Base-by-base conservation (phyloP, 1,284 basidiomycete species). In the Ceraceosorus bombacis region DNA sequence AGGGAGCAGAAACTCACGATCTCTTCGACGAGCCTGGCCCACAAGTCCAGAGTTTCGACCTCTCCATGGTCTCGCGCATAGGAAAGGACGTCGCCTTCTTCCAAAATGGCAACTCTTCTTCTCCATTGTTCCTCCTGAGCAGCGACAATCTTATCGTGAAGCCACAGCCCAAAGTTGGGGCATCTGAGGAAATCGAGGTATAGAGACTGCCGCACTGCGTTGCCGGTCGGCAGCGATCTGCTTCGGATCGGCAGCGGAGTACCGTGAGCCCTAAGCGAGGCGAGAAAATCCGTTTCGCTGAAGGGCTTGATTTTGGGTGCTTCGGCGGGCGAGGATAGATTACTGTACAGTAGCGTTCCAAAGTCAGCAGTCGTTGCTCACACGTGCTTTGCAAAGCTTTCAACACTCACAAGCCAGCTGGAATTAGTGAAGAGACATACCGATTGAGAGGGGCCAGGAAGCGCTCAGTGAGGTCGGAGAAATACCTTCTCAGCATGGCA, bases 381-480 rank as follows among this genome's bases (percentile, higher is more conserved):
- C 27, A 3, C 27, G 27, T 27, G 27, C 27, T 27, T 27, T 27
- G 27, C 27, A 27, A 27, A 27, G 27, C 27, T 27, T 3, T 27
- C 27, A 27, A 27, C 27, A 27, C 27, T 27, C 27, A 27, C 27
- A 69, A 67, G 43, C 56, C 46, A 12, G 68, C 61, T 9, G 70
- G 59, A 38, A 66, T 59, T 50, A 74, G 46, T 43, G 88, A 89
- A 64, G 91, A 88, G 53, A 97, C 86, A 81, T 97, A 97, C 63
- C 93, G 85, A 70, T 93, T 88, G 3, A 98, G 82, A 0, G 94
- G 94, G 1, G 90, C 86, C n/a, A 97, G 84, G 61, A 97, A 83
- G 48, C 87, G 86, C 38, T 88, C 89, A 0, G 94, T 93, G 36
- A 94, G 83, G 53, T 88, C 85, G 59, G 86, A 85, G 78, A 97